phyloP scores from a whole-genome alignment of 805 yeast genomes.

The Vanderwaltozyma tropicalis region DNA sequence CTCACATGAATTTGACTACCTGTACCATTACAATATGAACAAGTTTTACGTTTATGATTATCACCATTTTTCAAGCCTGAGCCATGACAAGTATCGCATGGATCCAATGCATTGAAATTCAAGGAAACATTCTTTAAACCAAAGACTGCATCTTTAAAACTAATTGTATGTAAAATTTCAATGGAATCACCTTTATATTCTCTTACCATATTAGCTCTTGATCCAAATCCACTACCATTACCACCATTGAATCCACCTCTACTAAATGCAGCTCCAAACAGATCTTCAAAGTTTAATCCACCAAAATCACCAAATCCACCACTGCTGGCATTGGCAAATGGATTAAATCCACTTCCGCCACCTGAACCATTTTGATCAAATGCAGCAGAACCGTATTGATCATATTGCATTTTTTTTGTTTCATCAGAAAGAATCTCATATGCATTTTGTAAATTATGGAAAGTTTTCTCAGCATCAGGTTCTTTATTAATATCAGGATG shows the following conservation, averaged over 20 bases:
- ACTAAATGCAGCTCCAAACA: slow-evolving; percentile 48
- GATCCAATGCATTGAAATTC: slow-evolving; percentile 61
- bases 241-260: slow-evolving; percentile 28
- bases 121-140: slow-evolving; percentile 59
- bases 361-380: slow-evolving; percentile 55
- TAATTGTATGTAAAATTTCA: slow-evolving; percentile 62
- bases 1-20: slow-evolving; percentile 79
- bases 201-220: slow-evolving; percentile 34
- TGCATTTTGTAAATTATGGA: slow-evolving; percentile 89
- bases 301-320: slow-evolving; percentile 33
- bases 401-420: slow-evolving; percentile 77
- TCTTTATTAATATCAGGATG: slow-evolving; percentile 97
- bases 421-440: slow-evolving; percentile 86
- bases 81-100: slow-evolving; percentile 74
- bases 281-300: slow-evolving; percentile 49
- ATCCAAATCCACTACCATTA: slow-evolving; percentile 29
- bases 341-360: slow-evolving; percentile 33
- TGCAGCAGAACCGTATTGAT: slow-evolving; percentile 83
- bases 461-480: slow-evolving; percentile 73
- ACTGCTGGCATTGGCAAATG: slow-evolving; percentile 7
- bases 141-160: slow-evolving; percentile 79
- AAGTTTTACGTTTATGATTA: slow-evolving; percentile 54
- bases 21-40: slow-evolving; percentile 84
- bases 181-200: slow-evolving; percentile 85
- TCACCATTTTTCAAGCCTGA: slow-evolving; percentile 69